Percentiles rank a stretch among this genome's conserved stretches.
Conservation (phyloP, 768 basidiomycete genomes). For the Rhodotorula graminis region DNA sequence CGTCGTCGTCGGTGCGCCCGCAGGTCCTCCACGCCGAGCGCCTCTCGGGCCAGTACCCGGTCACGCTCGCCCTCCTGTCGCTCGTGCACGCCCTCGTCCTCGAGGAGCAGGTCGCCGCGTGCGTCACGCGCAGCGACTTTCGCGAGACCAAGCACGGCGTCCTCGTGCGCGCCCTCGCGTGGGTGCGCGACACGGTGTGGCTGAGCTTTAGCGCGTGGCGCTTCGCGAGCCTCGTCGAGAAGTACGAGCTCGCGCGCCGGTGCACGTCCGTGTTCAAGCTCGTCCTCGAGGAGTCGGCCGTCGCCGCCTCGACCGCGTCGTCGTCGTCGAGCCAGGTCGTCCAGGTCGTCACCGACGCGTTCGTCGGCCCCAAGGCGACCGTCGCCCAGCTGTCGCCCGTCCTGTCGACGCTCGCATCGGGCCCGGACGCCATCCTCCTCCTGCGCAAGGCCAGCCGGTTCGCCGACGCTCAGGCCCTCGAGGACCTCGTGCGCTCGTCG, state of each 20-base stretch:
- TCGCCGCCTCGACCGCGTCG: background rate
- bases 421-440: conserved; percentile 57
- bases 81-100: conserved; percentile 70
- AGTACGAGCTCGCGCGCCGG: conserved; percentile 72
- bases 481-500: conserved; percentile 64
- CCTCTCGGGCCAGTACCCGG: conserved; percentile 68
- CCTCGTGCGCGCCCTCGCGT: conserved; percentile 66
- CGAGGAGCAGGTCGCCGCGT: conserved; percentile 61
- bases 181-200: conserved; percentile 85
- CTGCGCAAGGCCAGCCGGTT: conserved; percentile 63
- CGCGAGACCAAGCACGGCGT: conserved; percentile 79
- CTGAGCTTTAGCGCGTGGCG: conserved; percentile 79
- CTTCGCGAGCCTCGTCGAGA: conserved; percentile 71
- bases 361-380: conserved; percentile 66
- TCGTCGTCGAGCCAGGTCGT: background rate
- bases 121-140: conserved; percentile 56
- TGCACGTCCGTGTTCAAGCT: conserved; percentile 64
- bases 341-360: conserved; percentile 58
- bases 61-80: conserved; percentile 71
- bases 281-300: conserved; percentile 51
- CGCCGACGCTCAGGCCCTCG: conserved; percentile 64
- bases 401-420: conserved; percentile 63
- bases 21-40: conserved; percentile 61
- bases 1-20: background rate
- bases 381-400: conserved; percentile 69